These are phyloP conservation scores for Phytophthora cactorum DNA, from an alignment of 352 stramenopile genomes.

Conservation along the genomic window DNA sequence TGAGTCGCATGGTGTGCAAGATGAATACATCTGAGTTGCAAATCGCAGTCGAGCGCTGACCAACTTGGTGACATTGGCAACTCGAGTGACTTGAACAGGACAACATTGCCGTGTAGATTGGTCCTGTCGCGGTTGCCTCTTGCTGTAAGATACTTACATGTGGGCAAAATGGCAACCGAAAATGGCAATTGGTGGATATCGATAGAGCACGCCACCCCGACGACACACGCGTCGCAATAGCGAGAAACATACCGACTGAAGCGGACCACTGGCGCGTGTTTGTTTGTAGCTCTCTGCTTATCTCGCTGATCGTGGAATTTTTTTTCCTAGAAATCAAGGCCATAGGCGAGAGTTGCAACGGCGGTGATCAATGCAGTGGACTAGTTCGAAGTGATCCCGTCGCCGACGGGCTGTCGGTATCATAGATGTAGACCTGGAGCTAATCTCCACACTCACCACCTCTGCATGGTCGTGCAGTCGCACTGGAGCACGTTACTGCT, in stretches of 20 bases:
- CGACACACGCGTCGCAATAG: neutral
- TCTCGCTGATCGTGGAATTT: too few relatives aligned
- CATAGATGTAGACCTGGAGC: too few relatives aligned
- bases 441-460: neutral
- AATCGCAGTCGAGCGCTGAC: constrained; percentile 18
- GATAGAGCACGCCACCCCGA: constrained; percentile 1
- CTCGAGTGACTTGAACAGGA: too few relatives aligned
- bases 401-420: neutral
- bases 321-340: too few relatives aligned
- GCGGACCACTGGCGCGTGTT: too few relatives aligned
- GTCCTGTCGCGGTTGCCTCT: neutral
- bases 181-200: neutral
- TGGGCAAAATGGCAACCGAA: too few relatives aligned
- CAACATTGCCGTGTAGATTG: neutral
- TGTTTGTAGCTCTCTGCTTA: neutral
- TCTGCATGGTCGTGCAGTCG: constrained; percentile 5
- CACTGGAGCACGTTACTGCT: constrained; percentile 18
- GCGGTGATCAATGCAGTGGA: neutral
- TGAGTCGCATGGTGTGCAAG: neutral
- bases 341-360: too few relatives aligned
- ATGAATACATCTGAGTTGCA: constrained; percentile 16
- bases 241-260: neutral
- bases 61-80: neutral
- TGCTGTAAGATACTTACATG: neutral
- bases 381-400: constrained; percentile 10